Base-by-base conservation (phyloP, 108 stramenopile genomes). In the Discostella pseudostelligera region DNA sequence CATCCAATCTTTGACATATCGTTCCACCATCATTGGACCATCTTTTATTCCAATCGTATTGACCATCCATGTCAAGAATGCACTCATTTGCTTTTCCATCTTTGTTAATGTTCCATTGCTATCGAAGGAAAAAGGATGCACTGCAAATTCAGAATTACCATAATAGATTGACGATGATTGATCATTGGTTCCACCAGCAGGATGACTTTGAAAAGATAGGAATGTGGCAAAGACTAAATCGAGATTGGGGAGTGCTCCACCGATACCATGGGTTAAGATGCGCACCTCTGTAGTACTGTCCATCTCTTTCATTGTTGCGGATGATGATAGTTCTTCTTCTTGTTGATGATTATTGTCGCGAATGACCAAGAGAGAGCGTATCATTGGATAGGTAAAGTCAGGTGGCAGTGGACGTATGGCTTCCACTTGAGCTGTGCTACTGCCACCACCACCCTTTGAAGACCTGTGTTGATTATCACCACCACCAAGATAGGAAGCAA, bases 171-270 rank as follows among this genome's bases (percentile, higher is more conserved):
- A 54, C 0, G n/a, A 32, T 17, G 39, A 25, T 43, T 12, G 11
- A 10, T 68, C 36, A 8, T 40, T 37, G 8, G 40, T 35, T 29
- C 54, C 55, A 2, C 35, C 68, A 3, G 62, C 63, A 1, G 64
- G 64, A 64, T 62, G 68, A 17, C 67, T 76, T 47, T 81, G 67
- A 14, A 79, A 62, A 48, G 81, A 66, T 14, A 69, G 20, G 22
- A 53, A 42, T 10, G 78, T 79, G 17, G 88, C 87, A 72, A 87
- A 89, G 17, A 90, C 84, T 45, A 90, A 63, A 75, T 94, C 93
- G 51, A 89, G 60, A 65, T 94, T 94, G 48, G 93, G 93, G 49
- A 94, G 63, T 22, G 79, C 61, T 12, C 93, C 93, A 40, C 81
- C 70, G 11, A 63, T 72, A 26, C 90, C 93, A 39, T 91, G 90